Base-by-base conservation (phyloP, 345 rosid species). In the Hypericum perforatum region DNA sequence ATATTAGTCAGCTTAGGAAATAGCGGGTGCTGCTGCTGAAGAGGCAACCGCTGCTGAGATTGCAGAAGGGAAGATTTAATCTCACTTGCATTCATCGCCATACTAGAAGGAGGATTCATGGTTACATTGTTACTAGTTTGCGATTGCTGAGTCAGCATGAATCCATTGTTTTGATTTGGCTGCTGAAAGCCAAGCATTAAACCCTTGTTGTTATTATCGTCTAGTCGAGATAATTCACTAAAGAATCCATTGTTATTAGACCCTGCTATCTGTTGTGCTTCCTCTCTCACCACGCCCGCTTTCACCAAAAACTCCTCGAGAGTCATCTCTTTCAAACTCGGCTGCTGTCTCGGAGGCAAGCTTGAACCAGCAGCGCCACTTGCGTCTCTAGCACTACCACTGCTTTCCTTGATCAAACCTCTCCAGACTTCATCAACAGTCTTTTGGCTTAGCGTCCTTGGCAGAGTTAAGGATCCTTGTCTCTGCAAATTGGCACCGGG, bases 1-100 rank as follows among this genome's bases (percentile, higher is more conserved):
- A 76, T 68, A 41, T 66, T 72, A 42, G 80, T 69, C 59, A 76
- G 89, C 72, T 81, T 86, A n/a, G 87, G 86, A 55, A 79, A 81
- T 48, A 84, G 75, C 0, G 74, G 86, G 42, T 63, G 83, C 60
- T 63, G 72, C 14, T 67, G 80, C 62, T 59, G 59, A 56, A 29
- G 52, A 9, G 39, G 52, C 37, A 29, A 50, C 41, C 29, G 68
- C 37, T 40, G 63, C 37, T 54, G 64, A 7, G 51, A 56, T 5
- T 48, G 75, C 16, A 44, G 72, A 53, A 63, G 80, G 39, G 64
- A 59, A 37, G 76, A 54, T 66, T 76, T 68, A 37, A 72, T 39
- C 49, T 77, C 88, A 64, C 58, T 62, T 6, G 63, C 70, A 78
- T 78, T 70, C 54, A 80, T 52, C 37, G 77, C 70, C 44, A 74